These are phyloP conservation scores for Salvia rosmarinus DNA, from an alignment of 257 asterid genomes.

Conservation along the genomic window DNA sequence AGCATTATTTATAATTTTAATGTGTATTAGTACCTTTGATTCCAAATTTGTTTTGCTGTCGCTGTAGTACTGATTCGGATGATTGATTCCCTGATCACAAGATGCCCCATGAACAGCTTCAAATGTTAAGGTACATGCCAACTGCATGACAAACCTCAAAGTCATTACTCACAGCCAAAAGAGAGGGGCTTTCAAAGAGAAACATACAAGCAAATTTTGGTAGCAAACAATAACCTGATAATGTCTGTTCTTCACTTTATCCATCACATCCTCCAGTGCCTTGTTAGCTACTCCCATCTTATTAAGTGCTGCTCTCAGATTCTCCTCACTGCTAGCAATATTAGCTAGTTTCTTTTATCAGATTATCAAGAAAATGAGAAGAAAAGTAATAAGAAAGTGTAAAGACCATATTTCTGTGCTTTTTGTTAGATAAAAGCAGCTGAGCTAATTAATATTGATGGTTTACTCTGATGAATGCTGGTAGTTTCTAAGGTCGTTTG, in stretches of 20 bases:
- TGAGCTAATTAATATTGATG: constrained; percentile 16
- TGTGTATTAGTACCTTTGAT: constrained; percentile 45
- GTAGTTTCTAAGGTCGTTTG: neutral
- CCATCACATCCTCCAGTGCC: constrained; percentile 75
- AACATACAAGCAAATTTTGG: neutral
- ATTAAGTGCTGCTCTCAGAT: constrained; percentile 84
- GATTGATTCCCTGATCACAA: constrained; percentile 91
- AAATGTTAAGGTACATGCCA: constrained; percentile 94
- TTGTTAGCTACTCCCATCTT: constrained; percentile 82
- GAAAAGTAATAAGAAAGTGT: constrained; percentile 11
- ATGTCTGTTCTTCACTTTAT: constrained; percentile 76
- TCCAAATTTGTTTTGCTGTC: constrained; percentile 75
- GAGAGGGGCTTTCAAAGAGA: neutral
- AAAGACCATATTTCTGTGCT: neutral
- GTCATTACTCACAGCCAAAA: constrained; percentile 28
- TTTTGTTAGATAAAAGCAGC: constrained; percentile 7
- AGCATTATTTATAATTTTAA: neutral
- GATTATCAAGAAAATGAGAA: constrained; percentile 21
- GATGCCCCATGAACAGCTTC: constrained; percentile 86
- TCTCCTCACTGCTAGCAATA: constrained; percentile 72
- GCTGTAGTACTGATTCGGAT: constrained; percentile 86
- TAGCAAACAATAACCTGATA: constrained; percentile 66
- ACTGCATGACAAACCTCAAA: constrained; percentile 48
- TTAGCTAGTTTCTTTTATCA: constrained; percentile 20
- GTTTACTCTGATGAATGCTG: neutral